Percentiles rank a stretch among this genome's conserved stretches.
Conservation (phyloP, 768 basidiomycete species). For the Chiua virens region DNA sequence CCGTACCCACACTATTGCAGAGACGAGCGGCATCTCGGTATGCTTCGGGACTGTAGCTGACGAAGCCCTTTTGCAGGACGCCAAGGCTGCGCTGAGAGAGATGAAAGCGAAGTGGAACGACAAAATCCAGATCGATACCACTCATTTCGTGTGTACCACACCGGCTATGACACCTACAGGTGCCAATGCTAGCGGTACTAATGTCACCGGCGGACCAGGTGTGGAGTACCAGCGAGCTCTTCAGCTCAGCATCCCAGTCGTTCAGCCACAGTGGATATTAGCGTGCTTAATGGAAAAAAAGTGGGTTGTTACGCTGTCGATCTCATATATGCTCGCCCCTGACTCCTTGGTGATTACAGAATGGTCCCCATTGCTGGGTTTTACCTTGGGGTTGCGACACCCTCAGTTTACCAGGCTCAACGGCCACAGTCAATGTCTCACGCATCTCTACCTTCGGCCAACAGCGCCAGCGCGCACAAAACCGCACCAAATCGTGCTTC, state of each 20-base stretch:
- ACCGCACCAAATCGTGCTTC: constrained; percentile 58
- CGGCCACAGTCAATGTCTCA: constrained; percentile 81
- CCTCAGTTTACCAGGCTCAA: constrained; percentile 36
- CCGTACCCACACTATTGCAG: constrained; percentile 90
- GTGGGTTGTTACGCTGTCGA: constrained; percentile 41
- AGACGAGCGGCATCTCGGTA: constrained; percentile 92
- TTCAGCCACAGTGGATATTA: constrained; percentile 92
- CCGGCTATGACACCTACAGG: constrained; percentile 68
- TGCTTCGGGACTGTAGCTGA: constrained; percentile 94
- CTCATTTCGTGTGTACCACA: constrained; percentile 95
- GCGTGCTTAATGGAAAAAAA: constrained; percentile 85
- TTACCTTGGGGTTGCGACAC: constrained; percentile 73
- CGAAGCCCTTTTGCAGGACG: constrained; percentile 69
- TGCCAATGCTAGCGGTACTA: constrained; percentile 53
- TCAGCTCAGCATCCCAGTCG: constrained; percentile 91
- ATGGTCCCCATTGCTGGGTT: constrained; percentile 86
- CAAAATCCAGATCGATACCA: constrained; percentile 95
- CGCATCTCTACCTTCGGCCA: constrained; percentile 47
- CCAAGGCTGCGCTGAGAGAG: constrained; percentile 74
- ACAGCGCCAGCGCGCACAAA: constrained; percentile 30
- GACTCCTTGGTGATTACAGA: constrained; percentile 36
- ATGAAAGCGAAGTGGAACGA: constrained; percentile 93
- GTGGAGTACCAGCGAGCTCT: constrained; percentile 94
- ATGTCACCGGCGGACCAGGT: constrained; percentile 59
- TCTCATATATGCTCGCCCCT: neutral